Conservation (phyloP, 192 early-diverging fungal genomes). For the Rhizoclosmatium sp. region DNA sequence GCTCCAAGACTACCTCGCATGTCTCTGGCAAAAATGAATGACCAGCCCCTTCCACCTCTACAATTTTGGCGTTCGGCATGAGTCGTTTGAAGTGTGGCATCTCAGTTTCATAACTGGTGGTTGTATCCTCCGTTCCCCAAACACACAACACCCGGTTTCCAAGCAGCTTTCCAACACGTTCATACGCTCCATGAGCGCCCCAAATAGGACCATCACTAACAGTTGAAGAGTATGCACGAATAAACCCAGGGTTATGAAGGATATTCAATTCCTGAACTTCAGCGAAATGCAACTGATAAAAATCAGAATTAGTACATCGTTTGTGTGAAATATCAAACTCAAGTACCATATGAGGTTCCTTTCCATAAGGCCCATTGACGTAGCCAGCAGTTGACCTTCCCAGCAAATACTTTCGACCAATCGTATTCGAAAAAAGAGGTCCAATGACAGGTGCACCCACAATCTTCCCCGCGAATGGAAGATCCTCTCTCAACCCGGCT, state of each 20-base stretch:
- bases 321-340: not conserved
- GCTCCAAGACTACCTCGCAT: slow-evolving; percentile 5
- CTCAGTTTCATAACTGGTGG: not conserved
- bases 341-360: slow-evolving; percentile 29
- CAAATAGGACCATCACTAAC: not conserved
- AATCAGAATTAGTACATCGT: not conserved
- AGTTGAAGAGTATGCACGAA: slow-evolving; percentile 16
- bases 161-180: slow-evolving; percentile 11
- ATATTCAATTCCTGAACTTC: slow-evolving; percentile 24
- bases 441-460: slow-evolving; percentile 5
- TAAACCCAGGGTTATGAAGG: slow-evolving; percentile 16
- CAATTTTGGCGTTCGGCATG: slow-evolving; percentile 1
- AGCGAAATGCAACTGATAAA: not conserved
- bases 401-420: not conserved
- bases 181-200: not conserved
- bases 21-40: slow-evolving; percentile 9
- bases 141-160: slow-evolving; percentile 7
- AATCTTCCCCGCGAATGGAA: not conserved
- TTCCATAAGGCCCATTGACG: not conserved
- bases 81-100: not conserved
- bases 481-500: slow-evolving; percentile 2
- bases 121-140: slow-evolving; percentile 9
- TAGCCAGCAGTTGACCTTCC: not conserved
- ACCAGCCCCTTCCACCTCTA: not conserved
- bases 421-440: slow-evolving; percentile 14